These are phyloP conservation scores for Hortaea werneckii DNA, from an alignment of 2,329 filamentous ascomycete genomes.

Conservation along the genomic window DNA sequence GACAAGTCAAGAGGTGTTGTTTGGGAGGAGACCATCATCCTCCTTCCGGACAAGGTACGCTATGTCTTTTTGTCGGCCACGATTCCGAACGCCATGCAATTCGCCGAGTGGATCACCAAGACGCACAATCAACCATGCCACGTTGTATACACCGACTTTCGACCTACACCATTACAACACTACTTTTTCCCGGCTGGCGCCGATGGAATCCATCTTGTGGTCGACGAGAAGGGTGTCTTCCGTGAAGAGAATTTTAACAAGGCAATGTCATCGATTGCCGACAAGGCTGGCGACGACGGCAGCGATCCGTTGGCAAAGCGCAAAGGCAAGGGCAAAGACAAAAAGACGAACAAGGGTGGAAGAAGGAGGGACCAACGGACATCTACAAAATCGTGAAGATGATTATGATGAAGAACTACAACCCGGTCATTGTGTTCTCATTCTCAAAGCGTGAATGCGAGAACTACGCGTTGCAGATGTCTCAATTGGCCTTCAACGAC, in stretches of 20 bases:
- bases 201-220: conserved; percentile 84
- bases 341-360: conserved; percentile 82
- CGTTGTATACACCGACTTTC: conserved; percentile 97
- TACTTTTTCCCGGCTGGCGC: conserved; percentile 94
- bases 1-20: conserved; percentile 90
- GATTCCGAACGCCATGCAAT: conserved; percentile 98
- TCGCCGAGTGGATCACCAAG: conserved; percentile 98
- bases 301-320: conserved; percentile 67
- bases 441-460: conserved; percentile 98
- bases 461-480: conserved; percentile 77
- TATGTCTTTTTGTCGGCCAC: conserved; percentile 98
- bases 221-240: conserved; percentile 94
- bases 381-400: conserved; percentile 98
- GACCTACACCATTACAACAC: conserved; percentile 90
- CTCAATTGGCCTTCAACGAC: conserved; percentile 83
- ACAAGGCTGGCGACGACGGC: conserved; percentile 76
- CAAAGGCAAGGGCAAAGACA: conserved; percentile 83
- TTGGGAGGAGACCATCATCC: conserved; percentile 98
- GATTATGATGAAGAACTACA: conserved; percentile 96
- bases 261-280: conserved; percentile 82
- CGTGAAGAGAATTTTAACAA: conserved; percentile 96
- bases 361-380: conserved; percentile 59
- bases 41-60: conserved; percentile 94
- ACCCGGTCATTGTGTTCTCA: conserved; percentile 98
- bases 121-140: conserved; percentile 96